Percentiles rank a stretch among this genome's conserved stretches.
These are phyloP conservation scores for Phialophora verrucosa DNA, from an alignment of 2,329 filamentous ascomycete species.

Conservation along the genomic window DNA sequence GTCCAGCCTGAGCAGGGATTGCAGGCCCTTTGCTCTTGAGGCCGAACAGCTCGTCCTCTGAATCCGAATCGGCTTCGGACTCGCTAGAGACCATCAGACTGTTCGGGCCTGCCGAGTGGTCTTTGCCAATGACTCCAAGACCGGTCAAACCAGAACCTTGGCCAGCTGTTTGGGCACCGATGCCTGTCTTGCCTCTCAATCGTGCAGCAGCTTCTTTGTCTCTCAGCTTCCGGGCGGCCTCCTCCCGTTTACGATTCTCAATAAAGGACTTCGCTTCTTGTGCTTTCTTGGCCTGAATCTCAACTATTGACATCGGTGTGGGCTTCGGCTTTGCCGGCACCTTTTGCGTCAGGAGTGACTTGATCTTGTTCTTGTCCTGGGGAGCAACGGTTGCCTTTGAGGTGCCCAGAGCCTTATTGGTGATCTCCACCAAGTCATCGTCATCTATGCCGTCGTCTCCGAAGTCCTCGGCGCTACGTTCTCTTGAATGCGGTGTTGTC, in stretches of 20 bases:
- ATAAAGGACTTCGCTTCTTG: constrained; percentile 65
- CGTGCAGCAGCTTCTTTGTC: constrained; percentile 74
- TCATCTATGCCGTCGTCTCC: constrained; percentile 50
- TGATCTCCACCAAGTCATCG: constrained; percentile 39
- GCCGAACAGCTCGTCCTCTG: constrained; percentile 72
- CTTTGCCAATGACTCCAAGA: constrained; percentile 76
- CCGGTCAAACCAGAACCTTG: constrained; percentile 79
- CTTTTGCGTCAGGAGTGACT: constrained; percentile 23
- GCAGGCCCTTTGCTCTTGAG: constrained; percentile 51
- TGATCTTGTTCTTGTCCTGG: constrained; percentile 35
- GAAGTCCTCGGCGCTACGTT: constrained; percentile 48
- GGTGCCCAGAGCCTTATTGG: constrained; percentile 32
- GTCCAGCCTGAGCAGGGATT: constrained; percentile 57
- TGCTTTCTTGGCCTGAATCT: constrained; percentile 35
- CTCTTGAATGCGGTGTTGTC: constrained; percentile 34
- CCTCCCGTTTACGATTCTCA: constrained; percentile 74
- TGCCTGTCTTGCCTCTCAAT: constrained; percentile 62
- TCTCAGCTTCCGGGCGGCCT: constrained; percentile 73
- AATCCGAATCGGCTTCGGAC: constrained; percentile 74
- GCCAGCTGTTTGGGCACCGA: constrained; percentile 64
- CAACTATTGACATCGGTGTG: constrained; percentile 38
- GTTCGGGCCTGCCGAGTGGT: constrained; percentile 69
- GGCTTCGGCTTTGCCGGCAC: constrained; percentile 26
- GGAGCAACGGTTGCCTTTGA: constrained; percentile 21
- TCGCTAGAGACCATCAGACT: constrained; percentile 86